Percentiles rank a stretch among this genome's conserved stretches.
Evolutionary conservation across 495 filamentous ascomycete species (phyloP).

Genomic region (Penicillium samsonianum): DNA sequence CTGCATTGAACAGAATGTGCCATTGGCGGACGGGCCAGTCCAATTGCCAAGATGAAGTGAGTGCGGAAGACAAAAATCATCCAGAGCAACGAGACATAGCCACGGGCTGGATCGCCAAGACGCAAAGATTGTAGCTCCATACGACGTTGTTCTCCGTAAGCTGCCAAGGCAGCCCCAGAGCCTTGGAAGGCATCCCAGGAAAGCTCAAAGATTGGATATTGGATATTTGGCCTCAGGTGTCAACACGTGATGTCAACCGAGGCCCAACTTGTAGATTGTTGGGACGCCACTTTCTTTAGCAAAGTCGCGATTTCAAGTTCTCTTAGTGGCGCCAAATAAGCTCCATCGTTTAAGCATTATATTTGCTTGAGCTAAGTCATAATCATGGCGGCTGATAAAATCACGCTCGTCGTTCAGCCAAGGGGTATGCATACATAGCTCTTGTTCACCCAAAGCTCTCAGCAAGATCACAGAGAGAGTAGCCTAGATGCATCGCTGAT

Average conservation of each 20-base stretch:
- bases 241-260: slow-evolving; percentile 21
- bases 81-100: neutral
- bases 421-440: slow-evolving; percentile 36
- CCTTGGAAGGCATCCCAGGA: neutral
- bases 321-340: neutral
- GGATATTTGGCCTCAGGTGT: slow-evolving; percentile 18
- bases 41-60: neutral
- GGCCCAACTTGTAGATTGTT: slow-evolving; percentile 13
- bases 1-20: neutral
- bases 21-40: neutral
- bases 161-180: slow-evolving; percentile 3
- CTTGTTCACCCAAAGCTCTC: slow-evolving; percentile 9
- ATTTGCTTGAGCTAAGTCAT: slow-evolving; percentile 2
- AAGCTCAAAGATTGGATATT: neutral
- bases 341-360: neutral
- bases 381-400: slow-evolving; percentile 34
- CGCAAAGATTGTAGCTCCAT: neutral
- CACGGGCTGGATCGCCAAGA: neutral
- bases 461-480: neutral
- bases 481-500: slow-evolving; percentile 4
- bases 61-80: neutral
- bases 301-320: slow-evolving; percentile 13
- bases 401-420: slow-evolving; percentile 43
- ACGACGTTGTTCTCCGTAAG: neutral
- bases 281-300: slow-evolving; percentile 9